phyloP scores from a whole-genome alignment of 352 stramenopile species.

The Pythium plurisporium region DNA sequence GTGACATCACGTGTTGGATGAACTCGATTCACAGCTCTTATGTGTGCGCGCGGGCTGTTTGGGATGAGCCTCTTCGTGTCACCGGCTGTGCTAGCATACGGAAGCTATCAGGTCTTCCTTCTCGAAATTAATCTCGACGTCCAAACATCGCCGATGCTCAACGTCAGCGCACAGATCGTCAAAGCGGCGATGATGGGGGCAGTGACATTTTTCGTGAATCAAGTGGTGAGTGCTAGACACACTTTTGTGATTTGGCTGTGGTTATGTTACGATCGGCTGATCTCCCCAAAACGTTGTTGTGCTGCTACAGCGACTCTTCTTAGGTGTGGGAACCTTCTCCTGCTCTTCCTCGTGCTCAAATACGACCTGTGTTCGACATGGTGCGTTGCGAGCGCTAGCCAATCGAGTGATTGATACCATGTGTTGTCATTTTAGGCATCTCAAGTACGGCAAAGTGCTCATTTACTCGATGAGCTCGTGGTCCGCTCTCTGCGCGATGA shows the following conservation, averaged over 20 bases:
- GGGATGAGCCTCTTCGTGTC: slow-evolving; percentile 37
- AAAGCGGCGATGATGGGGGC: slow-evolving; percentile 34
- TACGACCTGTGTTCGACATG: slow-evolving; percentile 33
- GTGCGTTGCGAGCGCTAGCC: slow-evolving; percentile 13
- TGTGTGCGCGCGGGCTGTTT: slow-evolving; percentile 30
- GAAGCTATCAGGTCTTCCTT: slow-evolving; percentile 39
- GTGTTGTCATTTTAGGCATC: slow-evolving; percentile 21
- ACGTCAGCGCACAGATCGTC: slow-evolving; percentile 33
- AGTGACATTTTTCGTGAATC: slow-evolving; percentile 32
- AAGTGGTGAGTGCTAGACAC: slow-evolving; percentile 22
- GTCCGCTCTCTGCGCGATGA: slow-evolving; percentile 27
- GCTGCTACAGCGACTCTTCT: slow-evolving; percentile 21
- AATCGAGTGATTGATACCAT: not conserved
- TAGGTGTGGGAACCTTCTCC: slow-evolving; percentile 29
- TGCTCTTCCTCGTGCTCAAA: slow-evolving; percentile 27
- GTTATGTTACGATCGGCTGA: not conserved
- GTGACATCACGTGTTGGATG: slow-evolving; percentile 27
- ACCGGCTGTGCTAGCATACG: slow-evolving; percentile 30
- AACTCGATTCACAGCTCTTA: slow-evolving; percentile 18
- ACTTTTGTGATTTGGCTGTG: not conserved
- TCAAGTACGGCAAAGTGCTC: slow-evolving; percentile 34
- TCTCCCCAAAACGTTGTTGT: not conserved
- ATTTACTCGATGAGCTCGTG: slow-evolving; percentile 37
- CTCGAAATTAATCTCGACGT: slow-evolving; percentile 38
- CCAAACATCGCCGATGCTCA: slow-evolving; percentile 32